Evolutionary conservation across 257 asterid species (phyloP).

Genomic region (Fraxinus excelsior): DNA sequence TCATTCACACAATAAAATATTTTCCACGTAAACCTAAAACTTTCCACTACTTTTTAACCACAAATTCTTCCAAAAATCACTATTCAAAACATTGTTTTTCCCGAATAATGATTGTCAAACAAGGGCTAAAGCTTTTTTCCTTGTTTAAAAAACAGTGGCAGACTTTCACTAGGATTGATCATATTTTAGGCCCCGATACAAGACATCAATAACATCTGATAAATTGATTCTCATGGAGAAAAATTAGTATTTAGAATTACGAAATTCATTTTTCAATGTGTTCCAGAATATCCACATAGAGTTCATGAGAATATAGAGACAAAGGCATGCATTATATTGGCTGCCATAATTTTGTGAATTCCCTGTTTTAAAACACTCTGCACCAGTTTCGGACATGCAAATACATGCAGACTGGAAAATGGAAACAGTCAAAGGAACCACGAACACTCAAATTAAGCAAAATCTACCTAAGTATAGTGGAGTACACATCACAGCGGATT

Average conservation of each 20-base stretch:
- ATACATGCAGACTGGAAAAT: background rate
- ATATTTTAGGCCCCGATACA: background rate
- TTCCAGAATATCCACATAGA: background rate
- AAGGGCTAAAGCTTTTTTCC: background rate
- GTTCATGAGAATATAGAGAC: background rate
- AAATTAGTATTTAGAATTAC: background rate
- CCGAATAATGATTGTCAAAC: no score
- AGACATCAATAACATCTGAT: background rate
- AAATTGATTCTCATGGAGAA: background rate
- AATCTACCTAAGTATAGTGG: slow-evolving; percentile 79
- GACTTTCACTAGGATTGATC: background rate
- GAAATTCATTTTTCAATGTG: background rate
- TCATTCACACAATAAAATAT: no score
- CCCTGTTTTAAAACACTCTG: background rate
- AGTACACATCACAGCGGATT: slow-evolving; percentile 93
- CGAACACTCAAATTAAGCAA: slow-evolving; percentile 1
- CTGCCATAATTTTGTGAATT: background rate
- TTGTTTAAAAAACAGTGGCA: background rate
- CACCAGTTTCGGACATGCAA: background rate
- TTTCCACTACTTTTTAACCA: no score
- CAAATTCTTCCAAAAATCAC: no score
- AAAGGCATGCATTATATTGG: background rate
- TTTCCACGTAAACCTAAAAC: no score
- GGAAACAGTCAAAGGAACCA: background rate
- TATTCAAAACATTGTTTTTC: no score